Evolutionary conservation across 805 yeast species (phyloP), one percentile per base, ranked within the genome.

Genomic region (Candida mattraensis): DNA sequence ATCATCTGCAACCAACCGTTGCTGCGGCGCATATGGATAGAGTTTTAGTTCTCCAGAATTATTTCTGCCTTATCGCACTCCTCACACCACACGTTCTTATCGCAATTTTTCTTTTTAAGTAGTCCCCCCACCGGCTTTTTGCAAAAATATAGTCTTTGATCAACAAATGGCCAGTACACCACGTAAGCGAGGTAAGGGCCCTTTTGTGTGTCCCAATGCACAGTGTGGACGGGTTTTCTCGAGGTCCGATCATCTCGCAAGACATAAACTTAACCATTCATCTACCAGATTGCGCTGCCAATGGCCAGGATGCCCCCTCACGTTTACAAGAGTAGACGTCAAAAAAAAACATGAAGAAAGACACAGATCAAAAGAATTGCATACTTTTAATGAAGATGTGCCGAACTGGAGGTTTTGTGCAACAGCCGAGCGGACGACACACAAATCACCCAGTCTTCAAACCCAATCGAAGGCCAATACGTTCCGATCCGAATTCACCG

Each of bases 241-340:
- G 11, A 53, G 84, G 28, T 70, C 78, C 2, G 85, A 78, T 50
- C 84, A 78, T 53, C 54, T 78, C 8, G 63, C 77, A 3, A 58
- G 84, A 26, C 85, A 78, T 47, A 68, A 69, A 47, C 59, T 70
- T 21, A 76, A 74, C 51, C 85, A 78, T 42, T 53, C 61, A 35
- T 45, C 60, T 3, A 70, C 66, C 28, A 70, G 70, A 10, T 72
- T 66, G 50, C 61, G 57, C 11, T 78, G 84, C 54, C 48, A 55
- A 0, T 66, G 66, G 56, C 65, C 68, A 10, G 64, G 65, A 3
- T 78, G 85, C 49, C 66, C 69, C 1, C 72, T 70, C 47, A 64
- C 72, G 1, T 78, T 77, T 56, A 78, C 75, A 0, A 54, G 84
- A 24, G 60, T 61, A 23, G 84, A 78, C 47, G 62, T 78, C 22